Evolutionary conservation across 768 basidiomycete genomes (phyloP).

Genomic region (Phlegmacium glaucopus): DNA sequence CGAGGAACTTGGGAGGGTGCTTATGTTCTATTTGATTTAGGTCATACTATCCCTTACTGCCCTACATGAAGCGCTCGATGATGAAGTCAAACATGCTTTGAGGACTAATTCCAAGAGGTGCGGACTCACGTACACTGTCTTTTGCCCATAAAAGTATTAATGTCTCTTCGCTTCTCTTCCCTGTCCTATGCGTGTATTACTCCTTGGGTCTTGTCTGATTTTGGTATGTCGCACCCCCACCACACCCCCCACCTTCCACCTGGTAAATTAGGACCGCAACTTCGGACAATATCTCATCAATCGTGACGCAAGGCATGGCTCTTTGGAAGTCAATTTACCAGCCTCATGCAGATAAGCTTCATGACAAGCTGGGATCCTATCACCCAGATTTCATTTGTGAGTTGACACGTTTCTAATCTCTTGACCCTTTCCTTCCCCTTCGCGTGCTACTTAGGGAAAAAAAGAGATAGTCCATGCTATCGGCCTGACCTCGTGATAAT

Average conservation of each 20-base stretch:
- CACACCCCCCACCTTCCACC: not conserved
- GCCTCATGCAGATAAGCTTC: conserved; percentile 86
- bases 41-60: conserved; percentile 81
- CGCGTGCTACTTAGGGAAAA: conserved; percentile 3
- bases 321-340: conserved; percentile 88
- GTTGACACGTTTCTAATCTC: conserved; percentile 38
- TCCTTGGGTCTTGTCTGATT: conserved; percentile 15
- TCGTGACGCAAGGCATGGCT: conserved; percentile 59
- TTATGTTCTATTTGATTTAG: conserved; percentile 33
- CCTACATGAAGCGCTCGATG: conserved; percentile 72
- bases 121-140: conserved; percentile 10
- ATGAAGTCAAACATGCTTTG: conserved; percentile 73
- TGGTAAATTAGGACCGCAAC: conserved; percentile 49
- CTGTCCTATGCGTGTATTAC: conserved; percentile 3
- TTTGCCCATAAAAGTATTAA: not conserved
- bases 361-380: conserved; percentile 80
- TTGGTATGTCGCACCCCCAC: conserved; percentile 2
- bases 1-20: not conserved
- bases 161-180: not conserved
- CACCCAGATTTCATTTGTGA: conserved; percentile 93
- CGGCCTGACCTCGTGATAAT: too few species aligned
- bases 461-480: too few species aligned
- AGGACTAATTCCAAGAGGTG: conserved; percentile 67
- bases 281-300: conserved; percentile 64
- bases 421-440: conserved; percentile 29